Percentiles rank a stretch among this genome's conserved stretches.
Conservation (phyloP, 2,329 filamentous ascomycete species). For the Colletotrichum cordylinicola region DNA sequence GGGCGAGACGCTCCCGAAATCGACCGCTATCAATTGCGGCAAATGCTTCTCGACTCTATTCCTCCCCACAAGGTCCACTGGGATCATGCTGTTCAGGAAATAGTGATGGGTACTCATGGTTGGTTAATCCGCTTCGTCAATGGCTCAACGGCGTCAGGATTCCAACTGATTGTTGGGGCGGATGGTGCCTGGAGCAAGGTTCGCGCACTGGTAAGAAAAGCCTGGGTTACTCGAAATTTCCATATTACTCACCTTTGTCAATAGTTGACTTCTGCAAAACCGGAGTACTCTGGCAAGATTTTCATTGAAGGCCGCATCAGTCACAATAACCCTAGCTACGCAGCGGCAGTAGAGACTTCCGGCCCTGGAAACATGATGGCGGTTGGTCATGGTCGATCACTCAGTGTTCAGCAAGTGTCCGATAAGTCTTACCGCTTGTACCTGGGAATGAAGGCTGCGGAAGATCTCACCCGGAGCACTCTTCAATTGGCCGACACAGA, state of each 20-base stretch:
- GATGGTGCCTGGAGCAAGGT: conserved; percentile 14
- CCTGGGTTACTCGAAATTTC: background rate
- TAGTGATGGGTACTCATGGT: background rate
- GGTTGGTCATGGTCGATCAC: background rate
- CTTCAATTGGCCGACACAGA: background rate
- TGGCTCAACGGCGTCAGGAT: background rate
- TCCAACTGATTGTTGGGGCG: conserved; percentile 1
- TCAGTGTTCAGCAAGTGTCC: background rate
- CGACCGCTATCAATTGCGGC: conserved; percentile 36
- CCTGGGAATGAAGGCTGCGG: background rate
- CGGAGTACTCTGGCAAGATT: conserved; percentile 2
- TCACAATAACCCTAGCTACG: background rate
- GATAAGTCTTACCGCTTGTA: background rate
- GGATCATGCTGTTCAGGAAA: conserved; percentile 23
- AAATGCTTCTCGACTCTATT: conserved; percentile 37
- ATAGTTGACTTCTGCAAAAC: background rate
- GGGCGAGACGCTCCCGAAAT: conserved; percentile 40
- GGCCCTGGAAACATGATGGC: background rate
- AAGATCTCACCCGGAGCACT: background rate
- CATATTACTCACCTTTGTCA: background rate
- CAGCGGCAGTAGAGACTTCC: background rate
- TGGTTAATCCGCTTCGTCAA: background rate
- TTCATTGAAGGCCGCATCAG: background rate
- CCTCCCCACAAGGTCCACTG: conserved; percentile 40
- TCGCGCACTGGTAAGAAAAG: background rate